A percentile compares a stretch with the other conserved stretches of the same genome.
These are phyloP conservation scores for Prillingera fragicola DNA, from an alignment of 1,284 basidiomycete genomes.

Conservation along the genomic window DNA sequence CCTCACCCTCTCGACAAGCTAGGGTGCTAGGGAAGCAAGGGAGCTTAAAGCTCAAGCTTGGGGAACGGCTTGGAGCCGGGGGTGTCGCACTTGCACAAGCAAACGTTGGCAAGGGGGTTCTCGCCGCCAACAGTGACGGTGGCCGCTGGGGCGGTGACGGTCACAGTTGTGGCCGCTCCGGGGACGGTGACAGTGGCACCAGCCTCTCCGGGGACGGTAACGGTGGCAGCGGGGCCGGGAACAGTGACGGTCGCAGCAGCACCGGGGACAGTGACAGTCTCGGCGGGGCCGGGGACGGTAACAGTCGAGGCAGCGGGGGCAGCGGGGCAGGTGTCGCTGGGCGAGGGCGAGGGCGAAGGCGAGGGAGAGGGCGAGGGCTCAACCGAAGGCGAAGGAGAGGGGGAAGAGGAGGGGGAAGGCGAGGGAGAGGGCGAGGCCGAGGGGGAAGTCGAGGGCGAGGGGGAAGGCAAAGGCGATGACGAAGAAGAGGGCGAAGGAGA, in stretches of 20 bases:
- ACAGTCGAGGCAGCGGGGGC: too few relatives aligned
- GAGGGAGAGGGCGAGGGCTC: not conserved
- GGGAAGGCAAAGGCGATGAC: not conserved
- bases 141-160: too few relatives aligned
- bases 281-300: not conserved
- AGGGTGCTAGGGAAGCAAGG: too few relatives aligned
- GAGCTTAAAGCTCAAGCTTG: conserved; percentile 13
- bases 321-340: too few relatives aligned
- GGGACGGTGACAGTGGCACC: too few relatives aligned
- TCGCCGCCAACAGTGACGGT: not conserved
- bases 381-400: conserved; percentile 1
- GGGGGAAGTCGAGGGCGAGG: not conserved
- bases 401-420: not conserved
- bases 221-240: not conserved
- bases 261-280: not conserved
- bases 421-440: not conserved
- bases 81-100: conserved; percentile 5
- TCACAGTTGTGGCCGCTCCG: too few relatives aligned
- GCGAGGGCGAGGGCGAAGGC: not conserved
- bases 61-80: conserved; percentile 10
- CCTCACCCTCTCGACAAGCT: too few relatives aligned
- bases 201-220: too few relatives aligned
- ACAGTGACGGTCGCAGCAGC: conserved; percentile 4
- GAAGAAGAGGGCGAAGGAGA: not conserved
- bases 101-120: not conserved